These are phyloP conservation scores for Nicotiana obtusifolia DNA, from an alignment of 257 asterid genomes.

Conservation along the genomic window DNA sequence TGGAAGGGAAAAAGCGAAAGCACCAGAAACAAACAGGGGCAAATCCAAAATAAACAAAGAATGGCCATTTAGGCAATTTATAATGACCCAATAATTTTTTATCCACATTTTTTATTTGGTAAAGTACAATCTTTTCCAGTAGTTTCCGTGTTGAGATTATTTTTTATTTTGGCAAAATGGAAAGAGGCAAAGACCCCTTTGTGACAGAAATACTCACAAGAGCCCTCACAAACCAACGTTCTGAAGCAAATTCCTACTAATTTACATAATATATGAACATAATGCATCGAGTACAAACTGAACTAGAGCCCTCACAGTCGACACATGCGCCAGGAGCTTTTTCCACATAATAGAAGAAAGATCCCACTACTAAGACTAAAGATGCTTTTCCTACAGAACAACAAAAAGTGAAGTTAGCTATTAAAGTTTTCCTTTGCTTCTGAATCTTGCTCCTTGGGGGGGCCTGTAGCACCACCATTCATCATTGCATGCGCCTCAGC, in stretches of 20 bases:
- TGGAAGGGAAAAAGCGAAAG: neutral
- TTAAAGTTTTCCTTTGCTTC: slow-evolving; percentile 8
- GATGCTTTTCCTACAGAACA: slow-evolving; percentile 6
- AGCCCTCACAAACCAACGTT: neutral
- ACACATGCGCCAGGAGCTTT: slow-evolving; percentile 6
- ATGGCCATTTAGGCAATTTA: neutral
- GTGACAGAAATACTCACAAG: neutral
- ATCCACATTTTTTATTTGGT: neutral
- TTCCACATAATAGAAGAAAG: neutral
- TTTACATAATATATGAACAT: slow-evolving; percentile 9
- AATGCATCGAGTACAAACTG: slow-evolving; percentile 1
- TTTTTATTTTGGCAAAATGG: neutral
- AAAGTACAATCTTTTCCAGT: neutral
- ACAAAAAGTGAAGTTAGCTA: slow-evolving; percentile 2
- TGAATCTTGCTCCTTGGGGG: slow-evolving; percentile 34
- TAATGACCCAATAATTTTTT: too few species aligned
- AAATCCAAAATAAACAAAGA: neutral
- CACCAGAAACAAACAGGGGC: neutral
- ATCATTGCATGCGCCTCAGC: too few species aligned
- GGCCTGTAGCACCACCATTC: too few species aligned
- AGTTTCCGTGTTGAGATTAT: neutral
- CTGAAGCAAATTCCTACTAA: slow-evolving; percentile 2
- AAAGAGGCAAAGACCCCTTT: neutral
- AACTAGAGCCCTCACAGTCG: slow-evolving; percentile 11
- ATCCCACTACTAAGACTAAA: neutral